Base-by-base conservation (phyloP, 331 rosid species). In the Malus hybrid region DNA sequence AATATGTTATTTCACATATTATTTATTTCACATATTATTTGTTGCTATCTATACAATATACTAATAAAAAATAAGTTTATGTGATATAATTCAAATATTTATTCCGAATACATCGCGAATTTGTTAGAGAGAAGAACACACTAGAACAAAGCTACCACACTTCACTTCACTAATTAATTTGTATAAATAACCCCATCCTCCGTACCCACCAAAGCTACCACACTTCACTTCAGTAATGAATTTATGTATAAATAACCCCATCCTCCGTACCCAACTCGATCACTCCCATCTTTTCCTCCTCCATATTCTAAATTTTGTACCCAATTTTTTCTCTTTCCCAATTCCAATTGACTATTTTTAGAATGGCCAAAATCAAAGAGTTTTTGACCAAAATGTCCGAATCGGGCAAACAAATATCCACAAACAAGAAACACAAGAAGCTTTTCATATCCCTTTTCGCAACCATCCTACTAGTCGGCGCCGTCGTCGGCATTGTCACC, bases 381-480 rank as follows among this genome's bases (percentile, higher is more conserved):
- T 15, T 65, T 53, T 36, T 77, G 39, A 57, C 83, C 80, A 83
- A 84, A 79, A 72, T 81, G 66, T 22, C 79, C 1, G 63, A 70
- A 63, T 57, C 89, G 22, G 61, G 61, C 24, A 55, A 55, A 55
- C 61, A 55, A 55, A 55, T 55, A 19, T 55, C 61, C 12, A n/a
- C 22, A n/a, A 18, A 4, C 70, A 83, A 63, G 10, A 81, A 74
- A 3, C 10, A 70, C 60, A 75, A 76, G 11, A 85, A 77, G 74
- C 86, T 91, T 73, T 62, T 86, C 71, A 4, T 86, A 2, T 50
- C 87, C 44, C 55, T 89, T 24, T 77, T 83, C 13, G 78, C 88
- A 14, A 57, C 87, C 1, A 56, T 91, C 2, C 70, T 90, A 2
- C 68, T 93, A 0, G 79, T 82, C 2, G 84, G 88, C 10, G 79